Evolutionary conservation across 2,329 filamentous ascomycete species (phyloP), one percentile per base, ranked within the genome.

Genomic region (Microdochium paspali): DNA sequence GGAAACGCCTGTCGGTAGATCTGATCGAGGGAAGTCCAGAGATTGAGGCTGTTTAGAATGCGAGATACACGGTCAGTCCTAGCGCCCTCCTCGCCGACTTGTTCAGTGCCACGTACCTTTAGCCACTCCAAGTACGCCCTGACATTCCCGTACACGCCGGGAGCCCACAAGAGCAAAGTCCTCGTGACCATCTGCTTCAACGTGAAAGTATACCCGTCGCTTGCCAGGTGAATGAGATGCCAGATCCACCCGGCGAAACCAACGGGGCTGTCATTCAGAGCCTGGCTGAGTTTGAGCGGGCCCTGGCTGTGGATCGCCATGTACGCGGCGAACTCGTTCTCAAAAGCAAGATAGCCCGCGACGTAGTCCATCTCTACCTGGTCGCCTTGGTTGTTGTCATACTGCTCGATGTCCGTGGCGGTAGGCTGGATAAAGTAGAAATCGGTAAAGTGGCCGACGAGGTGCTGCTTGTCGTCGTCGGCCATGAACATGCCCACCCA

Each of bases 401-500:
- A 43, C 43, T 43, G 42, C 30, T 45, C 47, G 12, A 35, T 25
- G 24, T 48, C 47, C n/a, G 47, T 28, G 9, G 42, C 42, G 24
- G 44, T 48, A 10, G 47, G 47, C n/a, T 13, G 3, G 9, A 48
- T 28, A 5, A 39, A 28, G 24, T 21, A 45, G 31, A 39, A 45
- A 43, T 48, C 47, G 3, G 47, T 32, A 21, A 35, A 40, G 23
- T 45, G 42, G 10, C 51, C 53, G 31, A 50, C 44, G 31, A 54
- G 31, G 44, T 44, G 46, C 6, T 50, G 46, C 1, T 30, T 3
- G 30, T 31, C 32, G 39, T 47, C 47, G n/a, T 32, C 21, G 3
- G 35, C 46, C 47, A 50, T 50, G 49, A 47, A 51, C 45, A 50
- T 50, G 20, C 44, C 51, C 3, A 50, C 35, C 2, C 25, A n/a